Percentiles rank a stretch among this genome's conserved stretches.
phyloP scores from a whole-genome alignment of 176 grass and related monocot genomes.

The Neostapfia colusana region DNA sequence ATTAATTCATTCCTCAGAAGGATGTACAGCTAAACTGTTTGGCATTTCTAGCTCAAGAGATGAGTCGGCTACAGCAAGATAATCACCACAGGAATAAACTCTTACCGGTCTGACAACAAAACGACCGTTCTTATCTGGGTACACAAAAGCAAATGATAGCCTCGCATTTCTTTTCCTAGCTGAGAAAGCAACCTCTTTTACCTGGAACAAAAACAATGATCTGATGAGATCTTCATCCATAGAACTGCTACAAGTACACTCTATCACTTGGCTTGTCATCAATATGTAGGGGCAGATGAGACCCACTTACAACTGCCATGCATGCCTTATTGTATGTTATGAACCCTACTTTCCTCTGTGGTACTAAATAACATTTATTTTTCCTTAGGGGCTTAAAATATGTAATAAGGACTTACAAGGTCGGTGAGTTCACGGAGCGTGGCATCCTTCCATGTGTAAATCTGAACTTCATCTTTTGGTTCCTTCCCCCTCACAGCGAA shows the following conservation, averaged over 20 bases:
- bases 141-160: conserved; percentile 92
- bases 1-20: not conserved
- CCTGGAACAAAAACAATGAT: conserved; percentile 57
- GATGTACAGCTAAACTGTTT: not conserved
- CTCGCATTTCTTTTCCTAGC: conserved; percentile 89
- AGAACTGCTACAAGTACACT: not conserved
- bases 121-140: conserved; percentile 87
- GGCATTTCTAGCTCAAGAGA: conserved; percentile 9
- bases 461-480: conserved; percentile 97
- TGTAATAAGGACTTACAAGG: conserved; percentile 51
- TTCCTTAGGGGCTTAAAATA: not conserved
- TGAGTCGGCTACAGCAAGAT: not conserved
- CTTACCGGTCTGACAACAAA: conserved; percentile 84
- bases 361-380: not conserved
- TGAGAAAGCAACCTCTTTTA: conserved; percentile 91
- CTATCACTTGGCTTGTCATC: not conserved
- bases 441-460: conserved; percentile 99
- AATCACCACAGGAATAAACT: not conserved
- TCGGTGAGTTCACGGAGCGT: conserved; percentile 88
- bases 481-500: conserved; percentile 95
- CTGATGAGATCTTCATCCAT: conserved; percentile 30
- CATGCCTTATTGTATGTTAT: not conserved
- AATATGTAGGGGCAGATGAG: not conserved
- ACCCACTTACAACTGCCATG: not conserved
- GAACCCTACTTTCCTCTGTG: not conserved